Base-by-base conservation (phyloP, 768 basidiomycete species). In the Trichaptum fuscoviolaceum region DNA sequence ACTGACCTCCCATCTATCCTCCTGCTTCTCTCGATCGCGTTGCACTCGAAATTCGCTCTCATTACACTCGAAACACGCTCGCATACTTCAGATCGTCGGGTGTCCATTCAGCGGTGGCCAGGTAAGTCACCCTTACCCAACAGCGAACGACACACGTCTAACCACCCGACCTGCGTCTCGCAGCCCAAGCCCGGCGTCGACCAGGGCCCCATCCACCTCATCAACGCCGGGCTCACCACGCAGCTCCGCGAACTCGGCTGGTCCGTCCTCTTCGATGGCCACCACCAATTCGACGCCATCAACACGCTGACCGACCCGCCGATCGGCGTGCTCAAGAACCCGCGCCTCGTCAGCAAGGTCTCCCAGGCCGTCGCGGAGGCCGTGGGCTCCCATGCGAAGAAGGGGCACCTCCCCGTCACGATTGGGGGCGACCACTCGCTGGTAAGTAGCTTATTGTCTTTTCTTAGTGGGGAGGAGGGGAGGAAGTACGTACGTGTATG, bases 371-470 rank as follows among this genome's bases (percentile, higher is more conserved):
- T 99, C 42, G 87, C 92, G n/a, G 77, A 83, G 36, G 87, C 79
- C 35, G 91, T 99, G n/a, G 86, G 86, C 15, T 83, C 73, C 1
- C 92, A 95, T 76, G 87, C 86, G 26, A 84, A 84, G 78, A 86
- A 87, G 64, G 95, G 96, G 1, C 84, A 87, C 71, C 80, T 99
- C 25, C 92, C 95, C 9, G 80, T 99, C 15, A 98, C 95, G 1
- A 81, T 99, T 7, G 97, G 97, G 12, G 97, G 97, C 15, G 97
- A 99, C 74, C 97, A 99, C 78, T 96, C 94, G 66, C 80, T 99
- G 75, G 93, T 92, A 67, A 64, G 87, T 81, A 6, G 17, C 58
- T 35, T 61, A 9, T 35, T 62, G 62, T 64, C n/a, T n/a, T n/a
- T n/a, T n/a, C n/a, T n/a, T n/a, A n/a, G n/a, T n/a, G n/a, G n/a